A percentile compares a stretch with the other conserved stretches of the same genome.
These are phyloP conservation scores for Penicillium sp. DNA, from an alignment of 2,329 filamentous ascomycete genomes.

Conservation along the genomic window DNA sequence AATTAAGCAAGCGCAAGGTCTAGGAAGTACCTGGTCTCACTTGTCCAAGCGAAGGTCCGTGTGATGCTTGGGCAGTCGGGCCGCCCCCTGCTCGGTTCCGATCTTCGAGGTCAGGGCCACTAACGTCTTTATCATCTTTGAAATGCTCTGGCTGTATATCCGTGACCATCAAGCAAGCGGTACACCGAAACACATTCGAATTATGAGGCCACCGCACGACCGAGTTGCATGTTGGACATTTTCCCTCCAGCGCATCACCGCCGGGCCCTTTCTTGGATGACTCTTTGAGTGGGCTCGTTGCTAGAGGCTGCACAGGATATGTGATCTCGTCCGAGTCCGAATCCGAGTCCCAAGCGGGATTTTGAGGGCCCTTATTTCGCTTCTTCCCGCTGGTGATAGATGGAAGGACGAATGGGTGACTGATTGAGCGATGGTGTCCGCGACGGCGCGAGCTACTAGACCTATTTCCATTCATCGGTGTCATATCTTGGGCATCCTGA, in stretches of 20 bases:
- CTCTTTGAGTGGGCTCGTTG: conserved; percentile 39
- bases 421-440: conserved; percentile 62
- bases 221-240: conserved; percentile 81
- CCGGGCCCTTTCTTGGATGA: conserved; percentile 34
- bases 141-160: conserved; percentile 54
- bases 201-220: conserved; percentile 72
- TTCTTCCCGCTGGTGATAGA: conserved; percentile 53
- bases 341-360: conserved; percentile 42
- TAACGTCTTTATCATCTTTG: conserved; percentile 20
- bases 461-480: conserved; percentile 17
- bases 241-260: conserved; percentile 61
- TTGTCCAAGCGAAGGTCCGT: not conserved
- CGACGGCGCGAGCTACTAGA: conserved; percentile 20
- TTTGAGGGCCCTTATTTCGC: conserved; percentile 49
- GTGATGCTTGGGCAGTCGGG: not conserved
- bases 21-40: conserved; percentile 12
- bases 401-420: conserved; percentile 70
- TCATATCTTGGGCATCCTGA: conserved; percentile 24
- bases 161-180: conserved; percentile 78
- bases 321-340: conserved; percentile 40
- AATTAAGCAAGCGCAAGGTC: no score
- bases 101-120: conserved; percentile 9
- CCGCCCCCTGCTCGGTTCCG: conserved; percentile 2
- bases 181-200: conserved; percentile 70
- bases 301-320: conserved; percentile 30